Percentiles rank a stretch among this genome's conserved stretches.
phyloP scores from a whole-genome alignment of 1,139 yeast species.

The Yamadazyma blattariae region DNA sequence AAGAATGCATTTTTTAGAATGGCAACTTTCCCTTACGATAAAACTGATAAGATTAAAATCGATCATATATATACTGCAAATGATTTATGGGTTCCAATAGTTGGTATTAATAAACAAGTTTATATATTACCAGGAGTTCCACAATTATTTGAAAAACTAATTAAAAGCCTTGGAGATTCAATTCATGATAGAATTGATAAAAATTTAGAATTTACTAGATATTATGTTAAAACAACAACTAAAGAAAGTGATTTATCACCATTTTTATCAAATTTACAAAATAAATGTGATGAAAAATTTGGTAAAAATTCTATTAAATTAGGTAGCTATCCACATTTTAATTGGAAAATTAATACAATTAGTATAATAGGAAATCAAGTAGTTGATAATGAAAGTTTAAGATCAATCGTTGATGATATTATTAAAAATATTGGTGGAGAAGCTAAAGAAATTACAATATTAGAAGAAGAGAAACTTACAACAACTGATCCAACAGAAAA shows the following conservation, averaged over 20 bases:
- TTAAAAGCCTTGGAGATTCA: constrained; percentile 29
- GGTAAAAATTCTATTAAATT: constrained; percentile 50
- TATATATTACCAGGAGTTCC: constrained; percentile 85
- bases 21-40: constrained; percentile 65
- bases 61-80: constrained; percentile 52
- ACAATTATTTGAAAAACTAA: constrained; percentile 56
- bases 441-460: constrained; percentile 54
- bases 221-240: constrained; percentile 58
- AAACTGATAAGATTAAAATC: constrained; percentile 39
- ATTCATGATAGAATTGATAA: constrained; percentile 24
- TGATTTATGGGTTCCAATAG: constrained; percentile 80
- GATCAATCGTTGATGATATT: constrained; percentile 46
- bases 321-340: constrained; percentile 82
- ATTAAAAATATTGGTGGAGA: constrained; percentile 39
- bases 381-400: constrained; percentile 32
- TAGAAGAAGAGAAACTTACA: constrained; percentile 46
- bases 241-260: constrained; percentile 73
- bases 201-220: constrained; percentile 37
- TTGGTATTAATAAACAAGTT: constrained; percentile 58
- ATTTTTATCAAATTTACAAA: constrained; percentile 52
- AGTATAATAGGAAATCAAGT: constrained; percentile 62
- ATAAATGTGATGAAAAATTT: constrained; percentile 33
- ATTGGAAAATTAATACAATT: constrained; percentile 61
- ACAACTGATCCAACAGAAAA: constrained; percentile 11
- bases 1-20: constrained; percentile 63